Base-by-base conservation (phyloP, 805 yeast genomes). In the Ogataea nakhonphanomensis region DNA sequence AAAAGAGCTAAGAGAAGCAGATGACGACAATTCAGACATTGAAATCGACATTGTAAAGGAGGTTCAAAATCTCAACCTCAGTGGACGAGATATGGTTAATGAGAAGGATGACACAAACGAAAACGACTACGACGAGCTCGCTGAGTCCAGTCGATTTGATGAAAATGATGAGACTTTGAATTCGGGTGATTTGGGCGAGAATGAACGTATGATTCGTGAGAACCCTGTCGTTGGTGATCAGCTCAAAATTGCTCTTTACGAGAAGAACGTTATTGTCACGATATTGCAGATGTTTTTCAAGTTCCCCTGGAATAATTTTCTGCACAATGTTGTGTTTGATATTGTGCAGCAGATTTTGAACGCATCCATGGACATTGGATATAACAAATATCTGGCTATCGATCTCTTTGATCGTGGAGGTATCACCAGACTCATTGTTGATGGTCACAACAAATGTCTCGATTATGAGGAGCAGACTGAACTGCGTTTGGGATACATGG, bases 301-400 rank as follows among this genome's bases (percentile, higher is more conserved):
- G 45, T 88, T 81, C 62, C 96, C 98, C 6, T 93, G 98, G 98
- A 93, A 93, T 61, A 93, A 93, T 58, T 93, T 93, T 57, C 75
- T 93, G 70, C 99, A 93, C 63, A 93, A 91, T 57, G 99, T 93
- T 43, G 96, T 93, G 7, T 93, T 91, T 70, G 99, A 93, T 64
- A 78, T 93, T 46, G 83, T 93, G 24, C 99, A 93, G 62, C 99
- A 93, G 61, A 79, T 93, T 13, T 76, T 93, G 60, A 89, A 88
- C 61, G 98, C 96, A 1, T 76, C 82, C 30, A 48, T 50, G 71
- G 91, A 86, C 48, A 76, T 83, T 44, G 91, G 95, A 10, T 90
- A 84, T 54, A 91, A 90, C 65, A 81, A 84, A 48, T 89, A 73
- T 66, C 70, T 80, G 45, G 83, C 80, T 22, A 76, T 69, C 67